Evolutionary conservation across 176 grass and related monocot species (phyloP).

Genomic region (Alopecurus myosuroides): DNA sequence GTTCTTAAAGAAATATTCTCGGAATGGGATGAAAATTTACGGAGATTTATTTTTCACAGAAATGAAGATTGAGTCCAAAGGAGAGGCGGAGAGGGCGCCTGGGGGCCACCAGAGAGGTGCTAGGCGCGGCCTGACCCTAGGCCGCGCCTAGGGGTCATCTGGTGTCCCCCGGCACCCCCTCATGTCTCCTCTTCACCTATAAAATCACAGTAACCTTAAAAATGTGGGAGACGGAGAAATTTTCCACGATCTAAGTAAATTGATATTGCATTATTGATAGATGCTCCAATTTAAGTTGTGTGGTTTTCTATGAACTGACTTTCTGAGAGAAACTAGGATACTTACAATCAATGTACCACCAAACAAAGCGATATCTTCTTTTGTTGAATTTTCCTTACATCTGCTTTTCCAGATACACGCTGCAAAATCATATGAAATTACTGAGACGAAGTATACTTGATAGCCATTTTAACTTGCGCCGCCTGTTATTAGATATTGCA

Average conservation of each 20-base stretch:
- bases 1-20: no score
- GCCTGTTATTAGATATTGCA: slow-evolving; percentile 3
- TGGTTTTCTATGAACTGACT: slow-evolving; percentile 2
- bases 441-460: neutral
- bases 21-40: no score
- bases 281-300: neutral
- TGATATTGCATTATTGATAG: neutral
- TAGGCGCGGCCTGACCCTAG: no score
- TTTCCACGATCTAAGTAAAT: neutral
- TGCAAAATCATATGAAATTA: slow-evolving; percentile 33
- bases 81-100: no score
- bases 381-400: slow-evolving; percentile 50
- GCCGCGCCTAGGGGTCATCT: no score
- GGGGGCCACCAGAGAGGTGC: no score
- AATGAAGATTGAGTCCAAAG: no score
- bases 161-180: no score
- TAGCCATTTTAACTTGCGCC: neutral
- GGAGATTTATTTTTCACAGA: no score
- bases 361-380: slow-evolving; percentile 44
- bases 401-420: slow-evolving; percentile 46
- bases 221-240: no score
- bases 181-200: no score
- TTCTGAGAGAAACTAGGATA: neutral
- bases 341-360: slow-evolving; percentile 62
- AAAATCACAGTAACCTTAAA: no score